A percentile compares a stretch with the other conserved stretches of the same genome.
Evolutionary conservation across 352 stramenopile species (phyloP).

Genomic region (Pythium insidiosum): DNA sequence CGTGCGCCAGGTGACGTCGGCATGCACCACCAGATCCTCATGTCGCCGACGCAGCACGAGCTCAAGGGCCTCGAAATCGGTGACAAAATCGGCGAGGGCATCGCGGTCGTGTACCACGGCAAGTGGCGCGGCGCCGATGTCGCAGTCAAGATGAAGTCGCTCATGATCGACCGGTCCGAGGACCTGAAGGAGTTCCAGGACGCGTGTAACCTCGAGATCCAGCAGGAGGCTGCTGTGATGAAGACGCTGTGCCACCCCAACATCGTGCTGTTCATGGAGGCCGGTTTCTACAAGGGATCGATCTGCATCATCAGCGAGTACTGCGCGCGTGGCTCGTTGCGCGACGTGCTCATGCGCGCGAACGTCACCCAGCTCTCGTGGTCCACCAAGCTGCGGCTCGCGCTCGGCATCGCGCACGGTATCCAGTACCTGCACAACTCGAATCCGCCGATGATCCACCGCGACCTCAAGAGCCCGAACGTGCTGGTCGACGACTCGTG

Average conservation of each 20-base stretch:
- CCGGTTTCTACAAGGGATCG: conserved; percentile 73
- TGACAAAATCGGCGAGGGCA: conserved; percentile 78
- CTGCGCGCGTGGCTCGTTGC: conserved; percentile 90
- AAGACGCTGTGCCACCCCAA: too few species aligned
- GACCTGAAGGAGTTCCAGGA: conserved; percentile 70
- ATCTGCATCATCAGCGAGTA: conserved; percentile 96
- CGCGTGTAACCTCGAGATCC: conserved; percentile 80
- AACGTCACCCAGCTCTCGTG: conserved; percentile 68
- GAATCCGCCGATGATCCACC: conserved; percentile 86
- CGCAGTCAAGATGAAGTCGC: conserved; percentile 91
- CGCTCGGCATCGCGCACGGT: conserved; percentile 70
- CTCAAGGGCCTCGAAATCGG: conserved; percentile 77
- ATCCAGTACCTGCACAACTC: conserved; percentile 90
- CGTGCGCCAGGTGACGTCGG: conserved; percentile 4
- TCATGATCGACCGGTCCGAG: conserved; percentile 56
- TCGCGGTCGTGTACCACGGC: conserved; percentile 91
- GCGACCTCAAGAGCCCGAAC: conserved; percentile 88
- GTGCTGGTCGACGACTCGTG: conserved; percentile 86
- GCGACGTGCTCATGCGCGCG: conserved; percentile 87
- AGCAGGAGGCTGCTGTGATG: conserved; percentile 77
- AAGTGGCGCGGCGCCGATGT: conserved; percentile 95
- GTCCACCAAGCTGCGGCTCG: conserved; percentile 72
- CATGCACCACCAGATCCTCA: conserved; percentile 6
- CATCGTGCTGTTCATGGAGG: conserved; percentile 88
- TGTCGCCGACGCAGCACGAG: conserved; percentile 41